A percentile compares a stretch with the other conserved stretches of the same genome.
Conservation (phyloP, 169 alveolate genomes). For the Plasmodium yoelii region DNA sequence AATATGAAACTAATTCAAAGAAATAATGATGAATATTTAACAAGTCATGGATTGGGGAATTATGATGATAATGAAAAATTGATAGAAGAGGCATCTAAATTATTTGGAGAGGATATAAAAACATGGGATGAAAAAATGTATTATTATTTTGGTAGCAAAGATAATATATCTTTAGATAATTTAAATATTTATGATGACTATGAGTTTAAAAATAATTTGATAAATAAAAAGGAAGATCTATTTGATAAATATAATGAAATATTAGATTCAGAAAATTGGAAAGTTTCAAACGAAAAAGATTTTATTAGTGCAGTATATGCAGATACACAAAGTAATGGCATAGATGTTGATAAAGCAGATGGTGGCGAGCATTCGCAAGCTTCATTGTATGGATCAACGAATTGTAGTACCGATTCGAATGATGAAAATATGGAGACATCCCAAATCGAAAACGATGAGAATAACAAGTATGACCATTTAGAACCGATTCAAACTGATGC, state of each 20-base stretch:
- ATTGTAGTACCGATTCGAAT: background rate
- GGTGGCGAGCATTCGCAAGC: too few relatives aligned
- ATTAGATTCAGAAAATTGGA: constrained; percentile 10
- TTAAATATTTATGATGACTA: constrained; percentile 48
- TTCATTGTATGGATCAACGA: background rate
- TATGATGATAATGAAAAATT: constrained; percentile 22
- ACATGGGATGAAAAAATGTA: constrained; percentile 75
- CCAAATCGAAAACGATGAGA: background rate
- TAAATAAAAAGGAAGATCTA: constrained; percentile 1
- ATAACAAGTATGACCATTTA: background rate
- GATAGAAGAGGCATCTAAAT: constrained; percentile 71
- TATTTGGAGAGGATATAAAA: constrained; percentile 69
- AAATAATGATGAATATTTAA: too few relatives aligned
- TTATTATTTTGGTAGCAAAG: constrained; percentile 59
- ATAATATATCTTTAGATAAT: constrained; percentile 30
- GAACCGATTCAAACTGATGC: background rate
- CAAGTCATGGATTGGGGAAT: too few relatives aligned
- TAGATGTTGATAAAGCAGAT: background rate
- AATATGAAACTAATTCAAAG: constrained; percentile 26
- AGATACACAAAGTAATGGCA: background rate
- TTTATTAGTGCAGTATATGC: constrained; percentile 41
- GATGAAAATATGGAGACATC: background rate
- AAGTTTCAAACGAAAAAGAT: constrained; percentile 10
- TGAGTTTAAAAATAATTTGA: constrained; percentile 26
- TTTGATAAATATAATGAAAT: constrained; percentile 42